Evolutionary conservation across 441 rosid species (phyloP).

Genomic region (Pelargonium citronellum): DNA sequence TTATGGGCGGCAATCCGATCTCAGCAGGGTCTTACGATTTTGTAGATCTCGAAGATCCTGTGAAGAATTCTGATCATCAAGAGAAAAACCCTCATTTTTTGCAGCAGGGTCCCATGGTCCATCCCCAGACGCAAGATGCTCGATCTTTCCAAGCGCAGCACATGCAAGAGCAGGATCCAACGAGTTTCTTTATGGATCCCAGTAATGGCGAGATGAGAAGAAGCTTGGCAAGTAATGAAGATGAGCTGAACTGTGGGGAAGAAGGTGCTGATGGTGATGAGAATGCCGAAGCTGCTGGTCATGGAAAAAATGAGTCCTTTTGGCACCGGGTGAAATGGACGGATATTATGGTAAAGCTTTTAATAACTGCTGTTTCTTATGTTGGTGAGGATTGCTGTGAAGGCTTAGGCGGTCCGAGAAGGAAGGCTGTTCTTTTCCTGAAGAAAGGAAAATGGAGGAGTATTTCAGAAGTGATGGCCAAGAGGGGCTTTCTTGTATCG

Average conservation of each 20-base stretch:
- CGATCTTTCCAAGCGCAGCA: constrained; percentile 1
- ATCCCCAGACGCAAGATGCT: background rate
- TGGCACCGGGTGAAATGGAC: constrained; percentile 33
- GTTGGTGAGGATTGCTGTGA: constrained; percentile 21
- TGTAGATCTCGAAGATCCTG: background rate
- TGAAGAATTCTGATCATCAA: background rate
- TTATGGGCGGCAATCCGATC: background rate
- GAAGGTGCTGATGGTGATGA: constrained; percentile 18
- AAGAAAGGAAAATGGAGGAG: constrained; percentile 31
- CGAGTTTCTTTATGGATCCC: background rate
- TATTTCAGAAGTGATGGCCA: constrained; percentile 25
- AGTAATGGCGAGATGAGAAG: background rate
- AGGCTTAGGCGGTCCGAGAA: constrained; percentile 11
- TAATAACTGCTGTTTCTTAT: constrained; percentile 29
- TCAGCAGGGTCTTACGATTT: background rate
- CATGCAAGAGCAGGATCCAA: constrained; percentile 2
- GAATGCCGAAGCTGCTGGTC: background rate
- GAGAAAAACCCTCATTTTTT: constrained; percentile 12
- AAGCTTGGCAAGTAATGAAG: background rate
- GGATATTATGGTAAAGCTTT: constrained; percentile 28
- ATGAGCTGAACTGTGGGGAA: constrained; percentile 2
- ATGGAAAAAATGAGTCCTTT: constrained; percentile 12
- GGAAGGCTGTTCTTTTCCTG: constrained; percentile 13
- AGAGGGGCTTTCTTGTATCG: constrained; percentile 28
- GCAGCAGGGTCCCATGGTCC: constrained; percentile 11